A percentile compares a stretch with the other conserved stretches of the same genome.
phyloP scores from a whole-genome alignment of 495 filamentous ascomycete genomes.

The Chaetomium fimeti region DNA sequence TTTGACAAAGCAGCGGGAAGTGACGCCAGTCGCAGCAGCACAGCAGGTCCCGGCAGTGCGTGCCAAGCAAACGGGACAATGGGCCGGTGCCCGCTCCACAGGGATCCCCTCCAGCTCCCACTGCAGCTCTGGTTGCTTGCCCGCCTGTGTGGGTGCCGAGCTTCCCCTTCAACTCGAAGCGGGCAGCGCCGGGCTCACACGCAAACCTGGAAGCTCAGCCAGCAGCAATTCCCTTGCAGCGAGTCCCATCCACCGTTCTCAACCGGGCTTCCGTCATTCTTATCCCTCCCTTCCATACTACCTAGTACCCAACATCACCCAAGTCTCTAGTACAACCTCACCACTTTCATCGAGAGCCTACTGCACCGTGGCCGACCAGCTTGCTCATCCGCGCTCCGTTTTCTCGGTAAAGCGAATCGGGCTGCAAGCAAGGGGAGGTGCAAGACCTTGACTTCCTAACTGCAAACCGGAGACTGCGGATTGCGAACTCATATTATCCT shows the following conservation, averaged over 20 bases:
- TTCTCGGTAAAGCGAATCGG: background rate
- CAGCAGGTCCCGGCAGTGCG: background rate
- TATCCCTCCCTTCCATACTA: background rate
- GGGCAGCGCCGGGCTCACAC: background rate
- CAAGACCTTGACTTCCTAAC: too few relatives aligned
- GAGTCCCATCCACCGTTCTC: slow-evolving; percentile 2
- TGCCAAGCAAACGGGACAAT: slow-evolving; percentile 12
- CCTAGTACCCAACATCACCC: background rate
- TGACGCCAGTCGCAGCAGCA: background rate
- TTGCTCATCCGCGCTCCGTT: background rate
- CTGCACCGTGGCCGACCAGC: background rate
- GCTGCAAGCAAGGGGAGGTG: background rate
- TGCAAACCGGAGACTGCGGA: too few relatives aligned
- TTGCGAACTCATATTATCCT: background rate
- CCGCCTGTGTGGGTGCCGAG: background rate
- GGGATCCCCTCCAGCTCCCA: slow-evolving; percentile 6
- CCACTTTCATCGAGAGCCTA: background rate
- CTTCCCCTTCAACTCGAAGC: background rate
- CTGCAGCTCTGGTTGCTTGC: background rate
- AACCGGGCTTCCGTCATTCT: slow-evolving; percentile 10
- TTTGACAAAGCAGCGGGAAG: slow-evolving; percentile 7
- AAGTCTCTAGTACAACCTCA: background rate
- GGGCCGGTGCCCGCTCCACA: slow-evolving; percentile 6
- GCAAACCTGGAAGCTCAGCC: background rate
- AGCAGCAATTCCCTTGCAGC: slow-evolving; percentile 8